Conservation (phyloP, 2,329 filamentous ascomycete genomes). For the Botrytis fabae region DNA sequence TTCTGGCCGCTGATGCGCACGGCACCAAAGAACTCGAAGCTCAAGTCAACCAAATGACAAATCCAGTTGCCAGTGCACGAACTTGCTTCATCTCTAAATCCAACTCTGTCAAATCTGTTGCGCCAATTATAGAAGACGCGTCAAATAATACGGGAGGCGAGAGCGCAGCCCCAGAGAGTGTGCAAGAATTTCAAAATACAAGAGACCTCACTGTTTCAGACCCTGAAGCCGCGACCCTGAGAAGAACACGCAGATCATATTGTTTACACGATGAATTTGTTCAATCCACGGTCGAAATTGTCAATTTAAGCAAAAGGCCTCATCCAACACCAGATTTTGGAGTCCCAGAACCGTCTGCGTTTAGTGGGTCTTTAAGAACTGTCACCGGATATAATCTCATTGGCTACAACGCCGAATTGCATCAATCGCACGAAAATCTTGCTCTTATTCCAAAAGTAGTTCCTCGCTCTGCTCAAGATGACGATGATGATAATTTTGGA, state of each 20-base stretch:
- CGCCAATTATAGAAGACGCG: neutral
- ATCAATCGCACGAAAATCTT: neutral
- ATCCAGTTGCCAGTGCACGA: no score
- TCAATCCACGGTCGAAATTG: no score
- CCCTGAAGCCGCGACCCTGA: neutral
- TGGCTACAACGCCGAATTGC: neutral
- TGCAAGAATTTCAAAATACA: neutral
- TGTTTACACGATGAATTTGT: no score
- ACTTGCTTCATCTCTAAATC: neutral
- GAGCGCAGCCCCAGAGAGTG: neutral
- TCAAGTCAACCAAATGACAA: neutral
- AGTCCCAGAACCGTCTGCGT: neutral
- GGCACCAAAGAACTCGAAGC: neutral
- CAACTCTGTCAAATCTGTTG: neutral
- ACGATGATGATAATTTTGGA: neutral
- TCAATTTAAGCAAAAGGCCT: no score
- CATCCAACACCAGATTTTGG: no score
- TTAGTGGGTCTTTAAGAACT: neutral
- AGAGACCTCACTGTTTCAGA: rapidly evolving
- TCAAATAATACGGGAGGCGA: neutral
- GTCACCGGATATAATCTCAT: neutral
- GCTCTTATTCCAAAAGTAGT: neutral
- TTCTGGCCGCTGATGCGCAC: no score
- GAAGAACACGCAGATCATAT: neutral
- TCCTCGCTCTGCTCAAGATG: neutral